Conservation (phyloP, 1,284 basidiomycete genomes). For the Leccinum subatratum region DNA sequence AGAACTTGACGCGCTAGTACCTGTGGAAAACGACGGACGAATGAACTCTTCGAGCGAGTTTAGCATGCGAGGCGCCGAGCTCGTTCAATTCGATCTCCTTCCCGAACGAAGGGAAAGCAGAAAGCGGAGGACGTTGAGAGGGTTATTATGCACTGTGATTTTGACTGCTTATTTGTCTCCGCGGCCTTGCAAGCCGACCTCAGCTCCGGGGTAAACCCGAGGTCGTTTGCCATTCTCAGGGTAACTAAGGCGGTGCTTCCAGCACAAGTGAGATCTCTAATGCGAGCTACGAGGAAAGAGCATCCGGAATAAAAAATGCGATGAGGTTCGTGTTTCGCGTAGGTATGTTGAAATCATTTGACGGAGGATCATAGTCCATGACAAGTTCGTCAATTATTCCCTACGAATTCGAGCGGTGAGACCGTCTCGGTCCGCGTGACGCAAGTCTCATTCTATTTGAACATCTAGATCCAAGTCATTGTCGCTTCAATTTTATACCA, state of each 20-base stretch:
- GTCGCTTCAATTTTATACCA: slow-evolving; percentile 86
- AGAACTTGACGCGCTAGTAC: slow-evolving; percentile 11
- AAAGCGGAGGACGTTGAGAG: slow-evolving; percentile 47
- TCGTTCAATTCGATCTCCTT: slow-evolving; percentile 46
- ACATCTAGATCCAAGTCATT: slow-evolving; percentile 70
- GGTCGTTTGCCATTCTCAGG: slow-evolving; percentile 93
- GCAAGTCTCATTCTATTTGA: slow-evolving; percentile 15
- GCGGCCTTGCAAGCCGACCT: slow-evolving; percentile 76
- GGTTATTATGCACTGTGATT: slow-evolving; percentile 91
- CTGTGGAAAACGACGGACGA: slow-evolving; percentile 13
- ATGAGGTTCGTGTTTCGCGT: slow-evolving; percentile 65
- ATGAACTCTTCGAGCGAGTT: slow-evolving; percentile 29
- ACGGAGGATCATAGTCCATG: slow-evolving; percentile 55
- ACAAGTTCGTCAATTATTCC: slow-evolving; percentile 81
- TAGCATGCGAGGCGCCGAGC: slow-evolving; percentile 58
- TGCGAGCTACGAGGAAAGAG: slow-evolving; percentile 88
- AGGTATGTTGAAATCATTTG: neutral
- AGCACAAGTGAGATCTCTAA: slow-evolving; percentile 95
- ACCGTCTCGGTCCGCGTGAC: neutral
- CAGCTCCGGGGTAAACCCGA: slow-evolving; percentile 81
- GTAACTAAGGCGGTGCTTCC: slow-evolving; percentile 55
- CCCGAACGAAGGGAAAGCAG: slow-evolving; percentile 54
- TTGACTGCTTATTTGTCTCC: slow-evolving; percentile 96
- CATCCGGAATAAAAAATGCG: slow-evolving; percentile 85
- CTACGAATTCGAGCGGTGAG: slow-evolving; percentile 78